Evolutionary conservation across 2,329 filamentous ascomycete genomes (phyloP).

Genomic region (Tolypocladium tundrense): DNA sequence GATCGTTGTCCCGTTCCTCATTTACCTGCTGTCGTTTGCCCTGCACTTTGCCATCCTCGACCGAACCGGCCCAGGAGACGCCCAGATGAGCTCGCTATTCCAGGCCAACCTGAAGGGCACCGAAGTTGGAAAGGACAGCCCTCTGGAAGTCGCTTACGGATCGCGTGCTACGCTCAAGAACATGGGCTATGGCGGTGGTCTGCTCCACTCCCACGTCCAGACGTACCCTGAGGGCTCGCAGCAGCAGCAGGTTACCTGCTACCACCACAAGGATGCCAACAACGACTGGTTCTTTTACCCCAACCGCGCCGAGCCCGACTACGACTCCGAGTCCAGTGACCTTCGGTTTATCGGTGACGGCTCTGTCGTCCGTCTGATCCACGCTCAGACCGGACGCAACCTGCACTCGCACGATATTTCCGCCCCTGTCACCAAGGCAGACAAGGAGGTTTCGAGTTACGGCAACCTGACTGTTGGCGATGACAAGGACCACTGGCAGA

Average conservation of each 20-base stretch:
- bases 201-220: constrained; percentile 93
- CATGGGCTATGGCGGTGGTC: constrained; percentile 96
- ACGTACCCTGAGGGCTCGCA: constrained; percentile 87
- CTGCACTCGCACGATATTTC: constrained; percentile 87
- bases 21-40: constrained; percentile 94
- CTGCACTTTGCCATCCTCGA: constrained; percentile 90
- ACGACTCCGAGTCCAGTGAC: constrained; percentile 53
- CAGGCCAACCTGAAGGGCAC: constrained; percentile 93
- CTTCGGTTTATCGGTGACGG: constrained; percentile 71
- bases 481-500: constrained; percentile 92
- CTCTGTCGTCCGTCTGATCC: constrained; percentile 74
- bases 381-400: constrained; percentile 93
- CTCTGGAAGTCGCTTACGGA: constrained; percentile 80
- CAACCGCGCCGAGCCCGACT: constrained; percentile 68
- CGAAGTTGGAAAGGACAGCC: constrained; percentile 87
- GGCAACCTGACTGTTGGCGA: constrained; percentile 93
- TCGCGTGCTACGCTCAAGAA: constrained; percentile 94
- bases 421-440: constrained; percentile 79
- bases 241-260: constrained; percentile 97
- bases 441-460: constrained; percentile 91
- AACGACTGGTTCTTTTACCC: constrained; percentile 99
- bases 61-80: constrained; percentile 89
- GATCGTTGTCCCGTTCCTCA: constrained; percentile 77
- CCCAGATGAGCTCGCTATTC: constrained; percentile 99
- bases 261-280: constrained; percentile 99